Base-by-base conservation (phyloP, 495 filamentous ascomycete species). In the Trichoderma erinaceum region DNA sequence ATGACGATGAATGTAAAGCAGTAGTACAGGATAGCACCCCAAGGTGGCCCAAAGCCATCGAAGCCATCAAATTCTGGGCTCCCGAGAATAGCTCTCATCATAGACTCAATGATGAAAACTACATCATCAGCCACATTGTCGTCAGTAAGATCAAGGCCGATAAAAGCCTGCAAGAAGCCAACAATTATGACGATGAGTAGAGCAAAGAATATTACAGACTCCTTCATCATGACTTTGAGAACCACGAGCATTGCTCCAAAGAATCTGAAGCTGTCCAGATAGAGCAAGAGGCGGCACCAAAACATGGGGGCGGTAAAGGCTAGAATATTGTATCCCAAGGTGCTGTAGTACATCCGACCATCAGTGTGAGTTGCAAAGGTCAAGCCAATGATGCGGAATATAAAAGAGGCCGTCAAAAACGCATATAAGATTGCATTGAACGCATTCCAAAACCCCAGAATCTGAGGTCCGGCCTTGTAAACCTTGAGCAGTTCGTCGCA, bases 211-310 rank as follows among this genome's bases (percentile, higher is more conserved):
- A 98, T 97, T 66, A 99, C 78, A 67, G 91, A 96, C 75, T 99
- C 95, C 73, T 93, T 92, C 95, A 99, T 98, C 96, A 99, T 98
- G 65, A 98, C 93, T 73, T 97, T 93, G 43, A 99, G 80, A 5
- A 99, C 91, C 10, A 98, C 93, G 43, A 99, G 84, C 96, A 99
- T 98, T 65, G 92, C 92, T 56, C 95, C 95, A 70, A 99, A 98
- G 83, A 99, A 99, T 69, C 90, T 89, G 80, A 95, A 92, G 0
- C 88, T 89, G 80, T 99, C 95, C 11, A 99, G 84, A 74, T 96
- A 99, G 10, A 99, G 87, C 68, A 98, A 83, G 73, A 99, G 84
- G 18, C 95, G 91, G 72, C 88, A 87, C 95, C 95, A 99, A 77
- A 99, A 97, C 92, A 99, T 93, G 1, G 95, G 95, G 0, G 94